These are phyloP conservation scores for Ampelocalamus luodianensis DNA, from an alignment of 176 grass and related monocot genomes.

Conservation along the genomic window DNA sequence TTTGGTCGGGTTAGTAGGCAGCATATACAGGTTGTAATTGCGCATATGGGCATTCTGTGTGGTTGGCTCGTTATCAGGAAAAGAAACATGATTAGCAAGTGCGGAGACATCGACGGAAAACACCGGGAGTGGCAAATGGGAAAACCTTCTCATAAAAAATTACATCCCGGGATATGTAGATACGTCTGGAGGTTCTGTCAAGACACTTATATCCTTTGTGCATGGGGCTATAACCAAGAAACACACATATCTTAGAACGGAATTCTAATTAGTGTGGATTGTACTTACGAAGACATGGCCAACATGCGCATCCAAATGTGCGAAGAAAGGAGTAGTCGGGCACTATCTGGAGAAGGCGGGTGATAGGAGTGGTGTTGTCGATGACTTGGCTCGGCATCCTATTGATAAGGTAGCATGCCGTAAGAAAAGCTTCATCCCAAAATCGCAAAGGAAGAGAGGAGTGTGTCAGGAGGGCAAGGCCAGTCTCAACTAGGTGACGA, in stretches of 20 bases:
- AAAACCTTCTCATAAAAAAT: neutral
- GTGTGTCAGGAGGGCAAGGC: neutral
- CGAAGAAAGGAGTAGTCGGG: neutral
- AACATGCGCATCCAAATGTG: conserved; percentile 4
- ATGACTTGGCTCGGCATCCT: neutral
- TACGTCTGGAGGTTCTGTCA: neutral
- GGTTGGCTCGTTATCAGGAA: neutral
- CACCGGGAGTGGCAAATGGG: neutral
- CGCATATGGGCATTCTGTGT: neutral
- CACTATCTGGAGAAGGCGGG: neutral
- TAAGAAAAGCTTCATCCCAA: conserved; percentile 4
- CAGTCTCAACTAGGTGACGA: too few relatives aligned
- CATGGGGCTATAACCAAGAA: neutral
- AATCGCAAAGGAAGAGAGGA: neutral
- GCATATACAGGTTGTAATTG: too few relatives aligned
- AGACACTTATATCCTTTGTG: too few relatives aligned
- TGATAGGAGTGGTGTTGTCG: neutral
- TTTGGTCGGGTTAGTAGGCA: neutral
- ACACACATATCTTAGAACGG: neutral
- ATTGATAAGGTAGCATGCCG: neutral
- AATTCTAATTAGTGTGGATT: neutral
- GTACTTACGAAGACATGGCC: neutral
- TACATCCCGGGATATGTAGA: neutral
- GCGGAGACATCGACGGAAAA: neutral
- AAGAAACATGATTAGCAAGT: neutral